These are phyloP conservation scores for Volvox reticuliferus DNA, from an alignment of 139 green algal species.

Conservation along the genomic window DNA sequence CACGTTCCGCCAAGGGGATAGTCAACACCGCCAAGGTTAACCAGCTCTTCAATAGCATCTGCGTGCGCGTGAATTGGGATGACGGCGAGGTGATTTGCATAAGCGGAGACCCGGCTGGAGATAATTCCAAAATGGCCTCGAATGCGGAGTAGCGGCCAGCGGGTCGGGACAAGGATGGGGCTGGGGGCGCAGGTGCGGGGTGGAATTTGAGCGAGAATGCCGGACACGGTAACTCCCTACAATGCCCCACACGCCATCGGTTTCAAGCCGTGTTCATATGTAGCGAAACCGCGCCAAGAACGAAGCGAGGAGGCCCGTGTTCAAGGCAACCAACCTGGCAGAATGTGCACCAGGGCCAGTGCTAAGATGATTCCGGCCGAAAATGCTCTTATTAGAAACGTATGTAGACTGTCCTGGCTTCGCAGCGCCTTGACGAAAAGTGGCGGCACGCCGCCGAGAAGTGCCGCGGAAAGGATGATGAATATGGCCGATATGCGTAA, in stretches of 20 bases:
- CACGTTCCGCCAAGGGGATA: constrained; percentile 18
- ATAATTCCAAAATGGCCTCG: too few relatives aligned
- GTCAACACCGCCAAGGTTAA: not conserved
- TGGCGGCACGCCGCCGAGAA: constrained; percentile 36
- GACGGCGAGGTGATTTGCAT: too few relatives aligned
- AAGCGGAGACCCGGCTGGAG: too few relatives aligned
- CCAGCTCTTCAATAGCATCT: constrained; percentile 46
- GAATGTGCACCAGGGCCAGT: constrained; percentile 69
- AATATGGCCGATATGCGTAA: constrained; percentile 41
- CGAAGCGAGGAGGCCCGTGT: not conserved
- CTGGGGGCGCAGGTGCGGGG: too few relatives aligned
- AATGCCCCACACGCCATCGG: too few relatives aligned
- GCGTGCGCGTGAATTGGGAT: not conserved
- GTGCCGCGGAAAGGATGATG: constrained; percentile 15
- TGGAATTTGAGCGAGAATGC: too few relatives aligned
- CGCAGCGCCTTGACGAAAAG: not conserved
- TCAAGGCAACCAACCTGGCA: constrained; percentile 51
- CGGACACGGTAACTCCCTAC: too few relatives aligned
- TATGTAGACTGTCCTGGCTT: not conserved
- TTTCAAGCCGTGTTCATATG: too few relatives aligned
- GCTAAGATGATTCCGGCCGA: constrained; percentile 54
- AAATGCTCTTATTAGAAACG: constrained; percentile 26
- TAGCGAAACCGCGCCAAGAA: not conserved
- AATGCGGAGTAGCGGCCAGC: too few relatives aligned
- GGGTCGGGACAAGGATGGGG: too few relatives aligned